phyloP scores from a whole-genome alignment of 2,329 filamentous ascomycete species.

The Seiridium unicorne region DNA sequence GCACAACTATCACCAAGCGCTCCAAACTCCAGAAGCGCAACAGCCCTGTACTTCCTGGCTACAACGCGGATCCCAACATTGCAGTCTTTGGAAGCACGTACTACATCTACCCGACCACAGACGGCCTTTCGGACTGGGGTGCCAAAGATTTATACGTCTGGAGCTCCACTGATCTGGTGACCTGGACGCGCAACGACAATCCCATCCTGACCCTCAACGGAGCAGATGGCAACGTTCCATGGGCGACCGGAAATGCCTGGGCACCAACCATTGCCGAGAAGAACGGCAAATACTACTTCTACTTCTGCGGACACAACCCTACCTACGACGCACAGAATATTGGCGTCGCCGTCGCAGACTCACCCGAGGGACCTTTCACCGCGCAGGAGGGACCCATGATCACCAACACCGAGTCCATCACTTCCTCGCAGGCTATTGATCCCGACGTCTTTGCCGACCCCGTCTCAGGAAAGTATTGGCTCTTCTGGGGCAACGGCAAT shows the following conservation, averaged over 20 bases:
- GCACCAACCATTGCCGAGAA: conserved; percentile 61
- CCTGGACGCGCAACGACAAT: conserved; percentile 37
- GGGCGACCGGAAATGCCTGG: conserved; percentile 67
- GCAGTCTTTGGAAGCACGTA: conserved; percentile 40
- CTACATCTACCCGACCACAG: conserved; percentile 47
- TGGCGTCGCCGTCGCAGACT: conserved; percentile 56
- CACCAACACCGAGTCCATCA: conserved; percentile 45
- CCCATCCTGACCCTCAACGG: conserved; percentile 45
- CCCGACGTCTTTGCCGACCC: conserved; percentile 61
- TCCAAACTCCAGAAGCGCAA: conserved; percentile 12
- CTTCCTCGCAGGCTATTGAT: conserved; percentile 51
- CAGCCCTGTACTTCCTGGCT: conserved; percentile 35
- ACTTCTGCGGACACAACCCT: conserved; percentile 54
- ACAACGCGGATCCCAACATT: conserved; percentile 47
- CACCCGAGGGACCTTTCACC: conserved; percentile 59
- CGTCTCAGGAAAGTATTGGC: conserved; percentile 52
- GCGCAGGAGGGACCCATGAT: conserved; percentile 53
- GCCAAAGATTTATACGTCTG: conserved; percentile 46
- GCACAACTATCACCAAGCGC: conserved; percentile 9
- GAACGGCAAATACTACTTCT: conserved; percentile 63
- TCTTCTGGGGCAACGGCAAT: conserved; percentile 58
- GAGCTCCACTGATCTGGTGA: conserved; percentile 41
- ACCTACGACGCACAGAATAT: conserved; percentile 57
- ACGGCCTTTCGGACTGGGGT: conserved; percentile 42
- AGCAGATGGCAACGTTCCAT: conserved; percentile 52